Percentiles rank a stretch among this genome's conserved stretches.
Evolutionary conservation across 2,329 filamentous ascomycete species (phyloP).

Genomic region (Aspergillus sp.): DNA sequence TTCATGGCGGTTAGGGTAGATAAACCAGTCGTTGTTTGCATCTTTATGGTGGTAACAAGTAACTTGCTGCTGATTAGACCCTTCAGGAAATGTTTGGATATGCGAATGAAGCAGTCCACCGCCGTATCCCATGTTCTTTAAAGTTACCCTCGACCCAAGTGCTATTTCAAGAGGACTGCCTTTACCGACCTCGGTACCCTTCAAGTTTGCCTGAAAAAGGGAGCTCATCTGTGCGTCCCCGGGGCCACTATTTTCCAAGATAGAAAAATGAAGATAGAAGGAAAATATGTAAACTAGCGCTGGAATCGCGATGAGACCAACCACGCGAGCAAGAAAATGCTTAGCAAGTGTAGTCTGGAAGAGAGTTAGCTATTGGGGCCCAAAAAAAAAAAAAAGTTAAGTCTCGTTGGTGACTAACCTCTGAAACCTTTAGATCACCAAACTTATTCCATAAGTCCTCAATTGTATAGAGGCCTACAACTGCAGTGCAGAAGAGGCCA

Average conservation of each 20-base stretch:
- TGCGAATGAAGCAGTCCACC: constrained; percentile 95
- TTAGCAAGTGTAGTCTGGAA: constrained; percentile 62
- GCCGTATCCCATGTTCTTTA: constrained; percentile 99
- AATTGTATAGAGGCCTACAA: constrained; percentile 91
- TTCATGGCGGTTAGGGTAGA: constrained; percentile 85
- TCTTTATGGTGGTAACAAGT: constrained; percentile 99
- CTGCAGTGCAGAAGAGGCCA: constrained; percentile 87
- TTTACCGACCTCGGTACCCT: constrained; percentile 87
- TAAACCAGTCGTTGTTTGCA: constrained; percentile 99
- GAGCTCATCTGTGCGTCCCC: constrained; percentile 99
- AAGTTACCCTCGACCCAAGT: constrained; percentile 78
- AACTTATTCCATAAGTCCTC: constrained; percentile 99
- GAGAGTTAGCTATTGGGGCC: constrained; percentile 17
- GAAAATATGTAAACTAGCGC: constrained; percentile 91
- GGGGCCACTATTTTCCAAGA: constrained; percentile 88
- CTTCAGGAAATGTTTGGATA: constrained; percentile 92
- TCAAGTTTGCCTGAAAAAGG: constrained; percentile 94
- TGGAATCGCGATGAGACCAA: constrained; percentile 84
- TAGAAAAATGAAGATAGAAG: constrained; percentile 90
- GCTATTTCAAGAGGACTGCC: constrained; percentile 92
- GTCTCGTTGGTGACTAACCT: constrained; percentile 47
- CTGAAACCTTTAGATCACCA: constrained; percentile 85
- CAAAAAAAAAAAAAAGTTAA: neutral
- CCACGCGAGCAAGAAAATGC: constrained; percentile 73
- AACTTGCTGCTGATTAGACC: constrained; percentile 89